A percentile compares a stretch with the other conserved stretches of the same genome.
phyloP scores from a whole-genome alignment of 306 rosid species.

The Crataegus laevigata region DNA sequence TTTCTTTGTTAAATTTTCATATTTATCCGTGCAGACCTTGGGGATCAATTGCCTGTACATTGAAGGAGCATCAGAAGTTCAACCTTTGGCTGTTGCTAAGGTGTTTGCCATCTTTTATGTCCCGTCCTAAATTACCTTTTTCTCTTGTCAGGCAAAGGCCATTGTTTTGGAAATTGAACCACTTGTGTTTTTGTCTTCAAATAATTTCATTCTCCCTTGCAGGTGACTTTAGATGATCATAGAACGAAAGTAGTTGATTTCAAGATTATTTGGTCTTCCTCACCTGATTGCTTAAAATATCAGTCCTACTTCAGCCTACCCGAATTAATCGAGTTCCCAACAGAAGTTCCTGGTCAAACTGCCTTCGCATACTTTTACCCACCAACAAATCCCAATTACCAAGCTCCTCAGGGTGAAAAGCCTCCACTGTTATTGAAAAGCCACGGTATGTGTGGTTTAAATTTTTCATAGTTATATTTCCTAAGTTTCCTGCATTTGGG shows the following conservation, averaged over 20 bases:
- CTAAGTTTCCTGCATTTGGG: not conserved
- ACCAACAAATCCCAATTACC: slow-evolving; percentile 59
- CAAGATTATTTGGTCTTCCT: slow-evolving; percentile 75
- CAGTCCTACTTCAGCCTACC: slow-evolving; percentile 68
- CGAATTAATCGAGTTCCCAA: slow-evolving; percentile 83
- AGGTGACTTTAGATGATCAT: slow-evolving; percentile 63
- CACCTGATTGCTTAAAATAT: slow-evolving; percentile 68
- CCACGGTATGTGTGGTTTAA: slow-evolving; percentile 57
- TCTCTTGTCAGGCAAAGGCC: not conserved
- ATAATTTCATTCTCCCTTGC: slow-evolving; percentile 8
- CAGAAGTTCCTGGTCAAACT: slow-evolving; percentile 81
- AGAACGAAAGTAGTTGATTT: slow-evolving; percentile 49
- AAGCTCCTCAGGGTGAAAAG: slow-evolving; percentile 61
- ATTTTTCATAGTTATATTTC: not conserved
- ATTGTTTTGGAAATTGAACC: not conserved
- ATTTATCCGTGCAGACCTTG: slow-evolving; percentile 43
- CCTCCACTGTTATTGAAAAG: slow-evolving; percentile 81
- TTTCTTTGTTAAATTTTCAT: not conserved
- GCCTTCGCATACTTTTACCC: slow-evolving; percentile 93
- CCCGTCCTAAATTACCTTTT: not conserved
- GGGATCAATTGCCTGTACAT: slow-evolving; percentile 53
- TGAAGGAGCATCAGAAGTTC: slow-evolving; percentile 79
- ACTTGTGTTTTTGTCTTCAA: not conserved
- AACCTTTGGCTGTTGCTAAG: slow-evolving; percentile 78
- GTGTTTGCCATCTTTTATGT: slow-evolving; percentile 21